Base-by-base conservation (phyloP, 768 basidiomycete species). In the Cystofilobasidium capitatum region DNA sequence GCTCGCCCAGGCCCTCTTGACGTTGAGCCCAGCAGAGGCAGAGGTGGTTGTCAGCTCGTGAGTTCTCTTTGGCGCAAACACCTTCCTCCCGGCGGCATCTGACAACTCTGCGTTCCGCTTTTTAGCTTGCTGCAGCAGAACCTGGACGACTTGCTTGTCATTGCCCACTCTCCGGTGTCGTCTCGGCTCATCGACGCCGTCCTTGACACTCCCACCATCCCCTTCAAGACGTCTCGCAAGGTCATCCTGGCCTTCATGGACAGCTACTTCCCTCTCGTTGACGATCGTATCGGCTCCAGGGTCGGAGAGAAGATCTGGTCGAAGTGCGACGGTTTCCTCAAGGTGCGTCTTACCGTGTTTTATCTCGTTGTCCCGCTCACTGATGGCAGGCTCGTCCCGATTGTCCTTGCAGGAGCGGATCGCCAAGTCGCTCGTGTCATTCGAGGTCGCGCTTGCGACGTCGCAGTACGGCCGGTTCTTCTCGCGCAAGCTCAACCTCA, bases 241-340 rank as follows among this genome's bases (percentile, higher is more conserved):
- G 82, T 94, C 58, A 82, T 96, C 54, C 79, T 86, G 74, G 80
- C 82, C 6, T 85, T 94, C 73, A 10, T 91, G 44, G 89, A 86
- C 8, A 82, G 86, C 68, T 96, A 86, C 77, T 86, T 87, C 74
- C 74, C 79, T 36, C 84, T 99, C 39, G 88, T 88, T 7, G 88
- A 93, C 74, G 91, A 97, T 75, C 85, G 88, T 54, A 84, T 96
- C 70, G 96, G 96, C 54, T 90, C 89, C 72, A 82, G 91, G 57
- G 85, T 98, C 0, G 89, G 84, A 6, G 94, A 93, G 73, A 85
- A 87, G n/a, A 89, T 88, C 71, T 98, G 91, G 91, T 84, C 82
- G 1, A 85, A 83, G 70, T 86, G 88, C n/a, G 96, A 99, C 78
- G 86, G 89, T 0, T 97, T 88, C 77, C 82, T 96, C 71, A 92